These are phyloP conservation scores for Cadophora malorum DNA, from an alignment of 2,329 filamentous ascomycete genomes.

Conservation along the genomic window DNA sequence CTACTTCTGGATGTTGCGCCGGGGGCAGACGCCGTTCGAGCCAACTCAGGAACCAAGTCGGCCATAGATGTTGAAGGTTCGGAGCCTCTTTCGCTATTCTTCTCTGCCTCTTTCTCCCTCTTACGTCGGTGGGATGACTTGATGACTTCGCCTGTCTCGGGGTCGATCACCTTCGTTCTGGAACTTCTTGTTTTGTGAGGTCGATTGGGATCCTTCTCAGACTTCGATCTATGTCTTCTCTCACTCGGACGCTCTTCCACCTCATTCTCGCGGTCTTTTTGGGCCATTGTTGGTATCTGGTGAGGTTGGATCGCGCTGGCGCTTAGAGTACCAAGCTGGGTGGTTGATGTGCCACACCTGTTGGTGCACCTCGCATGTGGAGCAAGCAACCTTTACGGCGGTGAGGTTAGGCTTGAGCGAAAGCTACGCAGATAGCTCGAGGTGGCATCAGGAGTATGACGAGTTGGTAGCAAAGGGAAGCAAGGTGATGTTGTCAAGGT, in stretches of 20 bases:
- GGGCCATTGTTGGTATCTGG: slow-evolving; percentile 35
- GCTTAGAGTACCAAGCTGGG: slow-evolving; percentile 30
- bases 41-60: slow-evolving; percentile 57
- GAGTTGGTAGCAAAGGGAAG: slow-evolving; percentile 6
- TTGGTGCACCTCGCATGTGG: slow-evolving; percentile 17
- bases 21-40: slow-evolving; percentile 44
- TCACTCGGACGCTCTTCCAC: slow-evolving; percentile 40
- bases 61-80: slow-evolving; percentile 47
- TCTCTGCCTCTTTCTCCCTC: slow-evolving; percentile 40
- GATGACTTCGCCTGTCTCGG: slow-evolving; percentile 43
- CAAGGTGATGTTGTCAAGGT: slow-evolving; percentile 22
- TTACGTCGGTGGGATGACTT: slow-evolving; percentile 41
- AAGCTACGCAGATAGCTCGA: slow-evolving; percentile 17
- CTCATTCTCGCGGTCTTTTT: slow-evolving; percentile 40
- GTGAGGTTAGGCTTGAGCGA: slow-evolving; percentile 15
- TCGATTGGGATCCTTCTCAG: slow-evolving; percentile 43
- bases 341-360: slow-evolving; percentile 9
- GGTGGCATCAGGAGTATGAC: slow-evolving; percentile 17
- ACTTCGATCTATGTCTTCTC: slow-evolving; percentile 42
- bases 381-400: slow-evolving; percentile 10
- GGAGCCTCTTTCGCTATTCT: slow-evolving; percentile 34
- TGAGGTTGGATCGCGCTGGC: slow-evolving; percentile 29
- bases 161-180: slow-evolving; percentile 42
- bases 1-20: slow-evolving; percentile 43
- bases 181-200: slow-evolving; percentile 44